Percentiles rank a stretch among this genome's conserved stretches.
These are phyloP conservation scores for Cornus suecica DNA, from an alignment of 148 eudicot species.

Conservation along the genomic window DNA sequence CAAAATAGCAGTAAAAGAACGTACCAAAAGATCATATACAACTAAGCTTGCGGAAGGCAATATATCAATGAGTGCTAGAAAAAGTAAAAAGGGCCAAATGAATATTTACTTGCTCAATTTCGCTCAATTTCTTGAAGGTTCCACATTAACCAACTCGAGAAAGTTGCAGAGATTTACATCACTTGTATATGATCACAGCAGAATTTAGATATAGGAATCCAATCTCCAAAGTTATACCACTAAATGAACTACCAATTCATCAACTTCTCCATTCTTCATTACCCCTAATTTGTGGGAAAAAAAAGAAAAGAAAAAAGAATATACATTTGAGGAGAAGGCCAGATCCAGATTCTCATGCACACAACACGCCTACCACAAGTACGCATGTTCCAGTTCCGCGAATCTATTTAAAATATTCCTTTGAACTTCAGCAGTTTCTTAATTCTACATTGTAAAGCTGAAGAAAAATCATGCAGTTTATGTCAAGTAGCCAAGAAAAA, in stretches of 20 bases:
- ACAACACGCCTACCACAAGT: no score
- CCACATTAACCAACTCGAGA: no score
- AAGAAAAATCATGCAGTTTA: background rate
- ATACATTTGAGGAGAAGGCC: background rate
- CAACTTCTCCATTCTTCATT: background rate
- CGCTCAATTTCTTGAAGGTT: no score
- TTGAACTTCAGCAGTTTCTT: background rate
- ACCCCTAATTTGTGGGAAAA: background rate
- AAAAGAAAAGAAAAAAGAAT: no score
- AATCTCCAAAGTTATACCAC: background rate
- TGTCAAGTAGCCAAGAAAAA: background rate
- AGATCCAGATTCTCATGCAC: background rate
- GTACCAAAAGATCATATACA: background rate
- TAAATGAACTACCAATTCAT: background rate
- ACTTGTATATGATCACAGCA: no score
- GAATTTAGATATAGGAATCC: background rate
- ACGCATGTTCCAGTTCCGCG: background rate
- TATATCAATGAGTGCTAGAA: background rate
- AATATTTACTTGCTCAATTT: no score
- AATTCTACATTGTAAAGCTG: background rate
- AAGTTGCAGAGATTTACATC: no score
- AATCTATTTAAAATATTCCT: background rate
- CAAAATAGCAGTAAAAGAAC: background rate
- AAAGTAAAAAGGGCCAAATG: background rate
- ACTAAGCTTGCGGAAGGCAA: background rate